phyloP scores from a whole-genome alignment of 1,139 yeast species.

The Geotrichum citri-aurantii region DNA sequence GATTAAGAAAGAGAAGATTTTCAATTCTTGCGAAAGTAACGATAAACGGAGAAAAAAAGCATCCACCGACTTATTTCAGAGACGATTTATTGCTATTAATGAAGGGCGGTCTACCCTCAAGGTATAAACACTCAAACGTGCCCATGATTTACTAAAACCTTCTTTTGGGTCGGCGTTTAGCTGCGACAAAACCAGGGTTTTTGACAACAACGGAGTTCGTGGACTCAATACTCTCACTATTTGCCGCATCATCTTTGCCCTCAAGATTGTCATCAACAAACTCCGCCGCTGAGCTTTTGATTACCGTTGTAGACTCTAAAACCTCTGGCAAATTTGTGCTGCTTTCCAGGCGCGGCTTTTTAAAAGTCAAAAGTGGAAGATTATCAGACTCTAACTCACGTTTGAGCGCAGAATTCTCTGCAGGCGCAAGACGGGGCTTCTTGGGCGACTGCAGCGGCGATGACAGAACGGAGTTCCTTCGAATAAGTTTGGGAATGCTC shows the following conservation, averaged over 20 bases:
- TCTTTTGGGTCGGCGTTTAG: neutral
- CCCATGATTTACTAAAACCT: neutral
- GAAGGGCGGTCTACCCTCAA: no score
- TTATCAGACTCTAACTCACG: neutral
- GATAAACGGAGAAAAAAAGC: neutral
- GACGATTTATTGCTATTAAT: no score
- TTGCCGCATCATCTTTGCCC: neutral
- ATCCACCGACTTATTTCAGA: neutral
- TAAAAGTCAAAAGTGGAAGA: neutral
- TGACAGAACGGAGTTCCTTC: neutral
- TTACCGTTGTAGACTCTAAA: neutral
- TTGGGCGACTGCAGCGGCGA: constrained; percentile 2
- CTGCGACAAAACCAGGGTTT: neutral
- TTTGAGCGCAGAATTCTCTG: neutral
- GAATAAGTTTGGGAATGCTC: neutral
- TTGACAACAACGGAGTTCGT: neutral
- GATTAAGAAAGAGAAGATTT: neutral
- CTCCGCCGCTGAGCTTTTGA: neutral
- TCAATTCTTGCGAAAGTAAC: no score
- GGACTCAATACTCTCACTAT: neutral
- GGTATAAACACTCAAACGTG: no score
- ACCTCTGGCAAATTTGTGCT: neutral
- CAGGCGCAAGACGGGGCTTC: neutral
- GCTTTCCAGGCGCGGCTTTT: neutral
- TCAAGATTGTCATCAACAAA: neutral